phyloP scores from a whole-genome alignment of 768 basidiomycete genomes.

The Lentinula raphanica region DNA sequence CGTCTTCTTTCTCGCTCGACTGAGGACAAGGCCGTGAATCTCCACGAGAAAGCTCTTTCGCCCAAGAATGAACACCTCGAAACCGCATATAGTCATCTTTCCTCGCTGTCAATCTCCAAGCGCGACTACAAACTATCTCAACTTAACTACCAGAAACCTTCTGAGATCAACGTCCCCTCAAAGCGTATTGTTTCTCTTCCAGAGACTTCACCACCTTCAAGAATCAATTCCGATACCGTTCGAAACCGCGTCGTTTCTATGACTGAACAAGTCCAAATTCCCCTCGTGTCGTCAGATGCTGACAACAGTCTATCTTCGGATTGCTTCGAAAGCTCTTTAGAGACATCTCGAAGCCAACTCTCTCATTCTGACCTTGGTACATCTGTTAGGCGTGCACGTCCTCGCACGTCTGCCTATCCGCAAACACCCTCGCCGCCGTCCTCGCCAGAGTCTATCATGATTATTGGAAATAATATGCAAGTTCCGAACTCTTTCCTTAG shows the following conservation, averaged over 20 bases:
- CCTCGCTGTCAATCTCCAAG: not conserved
- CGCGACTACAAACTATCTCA: conserved; percentile 7
- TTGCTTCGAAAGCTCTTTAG: conserved; percentile 23
- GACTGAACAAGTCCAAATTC: conserved; percentile 32
- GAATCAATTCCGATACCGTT: conserved; percentile 16
- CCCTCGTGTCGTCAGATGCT: conserved; percentile 16
- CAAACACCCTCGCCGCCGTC: conserved; percentile 65
- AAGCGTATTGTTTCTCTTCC: conserved; percentile 54
- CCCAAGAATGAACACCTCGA: not conserved
- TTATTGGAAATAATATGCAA: conserved; percentile 49
- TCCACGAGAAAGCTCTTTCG: conserved; percentile 1
- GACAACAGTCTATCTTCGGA: conserved; percentile 24
- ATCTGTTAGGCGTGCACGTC: conserved; percentile 16
- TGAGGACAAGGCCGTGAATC: not conserved
- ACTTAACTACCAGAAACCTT: conserved; percentile 28
- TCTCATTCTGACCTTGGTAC: conserved; percentile 22
- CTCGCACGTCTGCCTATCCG: conserved; percentile 36
- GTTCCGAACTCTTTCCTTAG: conserved; percentile 46
- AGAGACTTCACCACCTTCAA: conserved; percentile 26
- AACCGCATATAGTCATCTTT: conserved; percentile 19
- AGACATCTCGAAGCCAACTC: conserved; percentile 29
- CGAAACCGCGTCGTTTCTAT: conserved; percentile 46
- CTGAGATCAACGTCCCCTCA: conserved; percentile 10
- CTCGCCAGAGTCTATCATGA: conserved; percentile 64
- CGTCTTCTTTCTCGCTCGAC: conserved; percentile 2